Percentiles rank a stretch among this genome's conserved stretches.
phyloP scores from a whole-genome alignment of 1,284 basidiomycete species.

The Gomphus sp. region DNA sequence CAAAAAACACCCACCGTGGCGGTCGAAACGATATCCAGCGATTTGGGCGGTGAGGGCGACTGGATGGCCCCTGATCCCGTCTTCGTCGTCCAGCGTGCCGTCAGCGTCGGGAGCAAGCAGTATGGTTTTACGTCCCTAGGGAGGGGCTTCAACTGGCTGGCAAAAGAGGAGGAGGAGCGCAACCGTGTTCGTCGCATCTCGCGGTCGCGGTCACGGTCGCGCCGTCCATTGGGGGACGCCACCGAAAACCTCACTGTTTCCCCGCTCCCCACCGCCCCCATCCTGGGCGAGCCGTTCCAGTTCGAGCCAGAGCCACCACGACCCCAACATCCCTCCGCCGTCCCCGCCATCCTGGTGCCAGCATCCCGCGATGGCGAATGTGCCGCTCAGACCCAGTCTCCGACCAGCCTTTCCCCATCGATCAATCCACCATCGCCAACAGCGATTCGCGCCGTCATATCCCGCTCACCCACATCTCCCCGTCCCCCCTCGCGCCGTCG shows the following conservation, averaged over 20 bases:
- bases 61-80: conserved; percentile 31
- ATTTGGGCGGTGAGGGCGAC: conserved; percentile 59
- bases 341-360: conserved; percentile 13
- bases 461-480: conserved; percentile 37
- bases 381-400: conserved; percentile 20
- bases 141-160: conserved; percentile 69
- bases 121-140: conserved; percentile 78
- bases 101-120: conserved; percentile 55
- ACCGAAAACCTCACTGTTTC: conserved; percentile 13
- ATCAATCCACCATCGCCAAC: conserved; percentile 17
- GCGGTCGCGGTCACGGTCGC: conserved; percentile 6
- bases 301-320: conserved; percentile 16
- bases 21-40: conserved; percentile 38
- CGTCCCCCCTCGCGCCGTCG: conserved; percentile 49
- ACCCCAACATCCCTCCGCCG: conserved; percentile 15
- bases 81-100: conserved; percentile 45
- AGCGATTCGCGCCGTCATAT: conserved; percentile 18
- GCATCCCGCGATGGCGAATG: conserved; percentile 10
- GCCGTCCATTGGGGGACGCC: background rate
- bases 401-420: conserved; percentile 22
- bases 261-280: conserved; percentile 13
- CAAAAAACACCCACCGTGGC: conserved; percentile 4
- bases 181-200: conserved; percentile 4
- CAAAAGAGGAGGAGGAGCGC: conserved; percentile 25
- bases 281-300: conserved; percentile 12